Evolutionary conservation across 1,284 basidiomycete genomes (phyloP), one percentile per base, ranked within the genome.

Genomic region (Ceratorhiza oryzae-sativae): DNA sequence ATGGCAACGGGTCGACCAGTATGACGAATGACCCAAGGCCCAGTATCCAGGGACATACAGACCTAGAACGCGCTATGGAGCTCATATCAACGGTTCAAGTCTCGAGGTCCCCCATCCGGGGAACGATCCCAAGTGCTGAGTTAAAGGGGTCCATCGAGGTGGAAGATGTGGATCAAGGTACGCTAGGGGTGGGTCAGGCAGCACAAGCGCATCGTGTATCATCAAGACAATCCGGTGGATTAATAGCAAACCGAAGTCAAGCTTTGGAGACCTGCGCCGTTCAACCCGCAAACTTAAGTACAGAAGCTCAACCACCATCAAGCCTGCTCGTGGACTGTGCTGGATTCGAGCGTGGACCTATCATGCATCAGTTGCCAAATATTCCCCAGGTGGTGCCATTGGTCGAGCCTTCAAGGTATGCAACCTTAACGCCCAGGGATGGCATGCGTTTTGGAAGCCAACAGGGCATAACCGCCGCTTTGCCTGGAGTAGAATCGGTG

Each of bases 61-160:
- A 68, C 32, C 41, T 68, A 18, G 63, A 68, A 23, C 51, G 63
- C 12, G 63, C 63, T 25, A 68, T 68, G 63, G 49, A 68, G 4
- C 45, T 68, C 27, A 56, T 68, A 30, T 36, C 63, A 1, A 27
- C 32, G n/a, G 53, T 68, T 20, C 42, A 68, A 25, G 36, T 42
- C 2, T 34, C 51, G 23, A 42, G 53, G 34, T 68, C 63, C 5
- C 49, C 63, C n/a, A 34, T n/a, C 36, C 36, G 55, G n/a, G 53
- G 51, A 4, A 39, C 49, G 15, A 34, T 51, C 6, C 51, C 51
- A 27, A 56, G 23, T 41, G 34, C 41, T 23, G 49, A 68, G 27
- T n/a, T n/a, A n/a, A n/a, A n/a, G n/a, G n/a, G n/a, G n/a, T n/a
- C n/a, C n/a, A n/a, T n/a, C n/a, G n/a, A n/a, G n/a, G n/a, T n/a